Percentiles rank a stretch among this genome's conserved stretches.
phyloP scores from a whole-genome alignment of 2,329 filamentous ascomycete species.

The Stagonosporopsis cucurbitacearum region DNA sequence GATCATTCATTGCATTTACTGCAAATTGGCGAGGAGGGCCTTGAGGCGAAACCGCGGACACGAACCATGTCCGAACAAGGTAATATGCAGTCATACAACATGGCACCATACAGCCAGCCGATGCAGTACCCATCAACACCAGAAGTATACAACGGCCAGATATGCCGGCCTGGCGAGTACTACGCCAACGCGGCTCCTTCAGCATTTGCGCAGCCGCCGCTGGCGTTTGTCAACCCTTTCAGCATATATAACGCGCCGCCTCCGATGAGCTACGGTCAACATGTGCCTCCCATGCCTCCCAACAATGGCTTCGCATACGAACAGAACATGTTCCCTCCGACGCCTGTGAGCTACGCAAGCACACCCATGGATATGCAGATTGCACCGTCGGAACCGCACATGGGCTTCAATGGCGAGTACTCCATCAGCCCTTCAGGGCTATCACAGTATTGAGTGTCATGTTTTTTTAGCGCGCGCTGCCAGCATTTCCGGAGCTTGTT shows the following conservation, averaged over 20 bases:
- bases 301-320: conserved; percentile 2
- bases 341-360: conserved; percentile 8
- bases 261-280: conserved; percentile 10
- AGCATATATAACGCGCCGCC: conserved; percentile 8
- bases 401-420: conserved; percentile 18
- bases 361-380: conserved; percentile 10
- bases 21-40: conserved; percentile 6
- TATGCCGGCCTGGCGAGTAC: conserved; percentile 2
- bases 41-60: conserved; percentile 19
- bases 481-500: conserved; percentile 13
- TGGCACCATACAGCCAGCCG: conserved; percentile 8
- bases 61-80: conserved; percentile 7
- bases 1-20: conserved; percentile 13
- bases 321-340: conserved; percentile 1
- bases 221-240: conserved; percentile 18
- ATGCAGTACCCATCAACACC: conserved; percentile 13
- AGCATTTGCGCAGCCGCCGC: not conserved
- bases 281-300: not conserved
- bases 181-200: conserved; percentile 5
- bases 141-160: conserved; percentile 4
- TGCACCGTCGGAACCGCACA: conserved; percentile 4
- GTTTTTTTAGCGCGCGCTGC: conserved; percentile 6
- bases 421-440: conserved; percentile 3
- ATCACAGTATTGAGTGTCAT: not conserved
- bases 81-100: conserved; percentile 3